phyloP scores from a whole-genome alignment of 2,329 filamentous ascomycete species.

The Fusarium agapanthi region DNA sequence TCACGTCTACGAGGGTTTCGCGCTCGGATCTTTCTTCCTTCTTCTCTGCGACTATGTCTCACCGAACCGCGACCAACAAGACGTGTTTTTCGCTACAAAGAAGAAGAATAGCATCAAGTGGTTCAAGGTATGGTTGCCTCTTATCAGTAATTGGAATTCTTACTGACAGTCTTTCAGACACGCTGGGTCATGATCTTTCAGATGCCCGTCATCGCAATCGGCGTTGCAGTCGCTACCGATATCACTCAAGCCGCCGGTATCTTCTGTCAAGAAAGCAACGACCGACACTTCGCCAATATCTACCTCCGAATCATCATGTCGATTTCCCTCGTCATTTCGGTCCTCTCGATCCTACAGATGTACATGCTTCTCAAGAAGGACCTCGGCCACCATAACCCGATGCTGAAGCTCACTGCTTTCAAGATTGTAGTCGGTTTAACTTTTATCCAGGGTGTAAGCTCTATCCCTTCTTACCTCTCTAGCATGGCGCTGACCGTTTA shows the following conservation, averaged over 20 bases:
- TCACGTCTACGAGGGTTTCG: constrained; percentile 27
- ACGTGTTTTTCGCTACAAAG: constrained; percentile 35
- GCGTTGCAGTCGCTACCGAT: constrained; percentile 17
- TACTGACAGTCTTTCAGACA: not conserved
- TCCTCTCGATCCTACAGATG: constrained; percentile 27
- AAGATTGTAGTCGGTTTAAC: constrained; percentile 30
- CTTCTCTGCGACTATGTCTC: constrained; percentile 37
- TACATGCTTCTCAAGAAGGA: constrained; percentile 26
- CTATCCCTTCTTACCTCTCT: rapidly evolving
- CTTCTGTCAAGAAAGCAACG: constrained; percentile 25
- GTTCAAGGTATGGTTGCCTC: constrained; percentile 12
- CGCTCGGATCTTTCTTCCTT: constrained; percentile 32
- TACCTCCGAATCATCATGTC: constrained; percentile 8
- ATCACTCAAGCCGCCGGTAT: constrained; percentile 26
- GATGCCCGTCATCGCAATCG: constrained; percentile 26
- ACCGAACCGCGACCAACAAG: constrained; percentile 20
- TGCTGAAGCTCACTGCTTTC: constrained; percentile 35
- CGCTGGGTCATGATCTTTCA: constrained; percentile 39
- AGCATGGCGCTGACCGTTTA: not conserved
- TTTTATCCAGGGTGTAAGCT: constrained; percentile 28
- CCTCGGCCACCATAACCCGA: constrained; percentile 27
- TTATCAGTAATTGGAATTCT: rapidly evolving
- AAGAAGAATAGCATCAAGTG: constrained; percentile 28
- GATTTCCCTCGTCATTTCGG: constrained; percentile 18
- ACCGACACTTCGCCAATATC: constrained; percentile 25